Evolutionary conservation across 2,329 filamentous ascomycete genomes (phyloP).

Genomic region (Alternaria triticimaculans): DNA sequence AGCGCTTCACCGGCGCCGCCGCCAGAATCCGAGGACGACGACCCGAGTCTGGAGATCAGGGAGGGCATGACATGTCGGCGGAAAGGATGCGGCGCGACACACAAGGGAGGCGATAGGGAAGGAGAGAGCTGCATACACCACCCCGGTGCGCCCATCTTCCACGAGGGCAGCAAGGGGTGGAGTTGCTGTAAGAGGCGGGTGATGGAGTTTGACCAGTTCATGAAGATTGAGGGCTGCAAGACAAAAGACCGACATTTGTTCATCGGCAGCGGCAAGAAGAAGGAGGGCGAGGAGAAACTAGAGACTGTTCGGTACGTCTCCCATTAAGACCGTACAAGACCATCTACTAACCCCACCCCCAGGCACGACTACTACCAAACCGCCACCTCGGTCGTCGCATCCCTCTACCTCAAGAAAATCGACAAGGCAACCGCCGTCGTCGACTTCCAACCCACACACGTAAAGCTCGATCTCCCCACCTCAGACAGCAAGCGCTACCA

Average conservation of each 20-base stretch:
- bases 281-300: constrained; percentile 77
- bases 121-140: constrained; percentile 86
- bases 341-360: constrained; percentile 14
- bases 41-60: constrained; percentile 74
- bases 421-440: constrained; percentile 79
- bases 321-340: not conserved
- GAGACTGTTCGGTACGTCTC: constrained; percentile 72
- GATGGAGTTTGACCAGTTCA: constrained; percentile 96
- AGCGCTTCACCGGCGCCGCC: constrained; percentile 40
- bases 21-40: constrained; percentile 78
- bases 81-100: constrained; percentile 72
- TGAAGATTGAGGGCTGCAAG: constrained; percentile 91
- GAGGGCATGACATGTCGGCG: constrained; percentile 79
- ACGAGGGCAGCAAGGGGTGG: constrained; percentile 97
- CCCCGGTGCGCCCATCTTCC: constrained; percentile 89
- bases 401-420: constrained; percentile 97
- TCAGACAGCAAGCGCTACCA: constrained; percentile 84
- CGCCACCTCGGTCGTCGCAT: constrained; percentile 80
- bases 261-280: constrained; percentile 76
- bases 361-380: constrained; percentile 97
- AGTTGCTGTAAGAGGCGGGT: constrained; percentile 95
- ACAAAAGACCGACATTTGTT: constrained; percentile 85
- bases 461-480: constrained; percentile 85
- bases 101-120: constrained; percentile 61
- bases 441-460: constrained; percentile 66